Evolutionary conservation across 495 filamentous ascomycete genomes (phyloP), one percentile per base, ranked within the genome.

Genomic region (Aspergillus mulundensis): DNA sequence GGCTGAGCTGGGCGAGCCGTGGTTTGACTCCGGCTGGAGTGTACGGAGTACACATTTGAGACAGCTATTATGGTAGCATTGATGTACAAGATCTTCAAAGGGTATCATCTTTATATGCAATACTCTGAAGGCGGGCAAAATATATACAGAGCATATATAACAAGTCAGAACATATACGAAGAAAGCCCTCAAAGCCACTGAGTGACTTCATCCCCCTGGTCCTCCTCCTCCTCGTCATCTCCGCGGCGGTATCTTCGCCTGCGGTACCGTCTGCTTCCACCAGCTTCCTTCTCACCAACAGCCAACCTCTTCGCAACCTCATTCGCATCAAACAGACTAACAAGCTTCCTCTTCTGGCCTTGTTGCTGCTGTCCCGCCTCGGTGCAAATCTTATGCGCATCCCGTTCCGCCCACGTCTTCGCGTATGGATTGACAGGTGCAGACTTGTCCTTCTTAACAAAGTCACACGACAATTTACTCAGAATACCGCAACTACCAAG

Each of bases 291-390:
- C 5, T 53, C 48, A 54, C 64, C 61, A 56, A 74, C 59, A 23
- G 79, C 79, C 43, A 91, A 61, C 25, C 88, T 66, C 64, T 82
- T 85, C 2, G 86, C 82, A 7, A 90, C 85, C 60, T 89, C 84
- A 57, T 89, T 90, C 10, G 87, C 87, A 62, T 90, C 86, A 58
- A 80, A 76, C 57, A 90, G 67, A 53, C 76, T 86, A 24, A 90
- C 86, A 8, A 90, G 72, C 38, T 73, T 78, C 44, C 87, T 72
- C 72, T 84, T 87, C 23, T 30, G 20, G 12, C 42, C 42, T 11
- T 51, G 47, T 32, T 0, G 59, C 53, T 7, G 32, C 32, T 53
- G 15, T 25, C 61, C 65, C 10, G 56, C 47, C 14, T 56, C 18
- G 24, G 53, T 61, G 28, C 70, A 72, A 0, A 71, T 24, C 7